Percentiles rank a stretch among this genome's conserved stretches.
phyloP scores from a whole-genome alignment of 2,329 filamentous ascomycete species.

The Stemphylium vesicarium region DNA sequence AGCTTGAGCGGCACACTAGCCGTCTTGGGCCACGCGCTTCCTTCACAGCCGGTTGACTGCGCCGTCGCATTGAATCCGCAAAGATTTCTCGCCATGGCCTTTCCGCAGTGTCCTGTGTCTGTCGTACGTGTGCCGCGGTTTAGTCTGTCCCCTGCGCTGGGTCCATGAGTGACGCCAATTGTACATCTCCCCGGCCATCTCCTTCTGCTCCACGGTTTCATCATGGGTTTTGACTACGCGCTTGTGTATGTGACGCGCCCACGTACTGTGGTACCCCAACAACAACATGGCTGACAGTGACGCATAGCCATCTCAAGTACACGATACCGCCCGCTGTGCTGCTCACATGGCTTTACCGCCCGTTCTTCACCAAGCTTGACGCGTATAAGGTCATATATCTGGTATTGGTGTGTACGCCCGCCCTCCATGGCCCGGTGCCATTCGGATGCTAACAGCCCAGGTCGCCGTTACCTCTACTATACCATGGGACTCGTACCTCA shows the following conservation, averaged over 20 bases:
- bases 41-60: constrained; percentile 4
- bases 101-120: constrained; percentile 12
- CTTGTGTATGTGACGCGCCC: constrained; percentile 60
- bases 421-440: background rate
- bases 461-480: constrained; percentile 72
- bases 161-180: constrained; percentile 19
- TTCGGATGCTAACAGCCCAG: constrained; percentile 41
- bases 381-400: constrained; percentile 67
- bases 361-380: constrained; percentile 67
- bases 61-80: constrained; percentile 3
- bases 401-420: constrained; percentile 52
- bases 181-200: constrained; percentile 18
- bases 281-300: constrained; percentile 19
- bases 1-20: constrained; percentile 26
- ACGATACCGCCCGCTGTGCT: constrained; percentile 68
- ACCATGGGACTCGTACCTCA: constrained; percentile 79
- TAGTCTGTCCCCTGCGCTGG: constrained; percentile 28
- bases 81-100: constrained; percentile 12
- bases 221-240: constrained; percentile 67
- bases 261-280: background rate
- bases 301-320: constrained; percentile 66
- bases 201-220: constrained; percentile 17
- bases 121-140: constrained; percentile 21
- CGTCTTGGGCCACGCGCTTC: constrained; percentile 15
- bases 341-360: constrained; percentile 65